A percentile compares a stretch with the other conserved stretches of the same genome.
These are phyloP conservation scores for Amanita rubescens DNA, from an alignment of 768 basidiomycete genomes.

Conservation along the genomic window DNA sequence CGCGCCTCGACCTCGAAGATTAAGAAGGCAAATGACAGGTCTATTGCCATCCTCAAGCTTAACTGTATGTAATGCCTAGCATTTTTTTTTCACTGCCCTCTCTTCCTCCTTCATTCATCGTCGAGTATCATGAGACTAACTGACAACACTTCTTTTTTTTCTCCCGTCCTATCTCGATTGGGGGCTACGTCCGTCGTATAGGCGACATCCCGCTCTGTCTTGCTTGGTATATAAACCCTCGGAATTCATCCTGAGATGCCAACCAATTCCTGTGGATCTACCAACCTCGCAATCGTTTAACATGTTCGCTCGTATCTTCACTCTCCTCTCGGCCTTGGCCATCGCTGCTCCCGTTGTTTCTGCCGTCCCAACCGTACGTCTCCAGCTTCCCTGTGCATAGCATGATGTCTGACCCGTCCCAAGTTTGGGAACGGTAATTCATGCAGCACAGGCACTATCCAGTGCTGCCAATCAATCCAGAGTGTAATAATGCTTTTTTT, in stretches of 20 bases:
- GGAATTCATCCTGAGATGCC: neutral
- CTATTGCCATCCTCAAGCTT: neutral
- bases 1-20: neutral
- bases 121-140: neutral
- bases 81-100: neutral
- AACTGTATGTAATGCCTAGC: conserved; percentile 2
- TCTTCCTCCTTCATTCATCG: conserved; percentile 3
- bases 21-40: neutral
- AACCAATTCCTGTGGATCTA: neutral
- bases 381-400: too few relatives aligned
- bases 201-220: neutral
- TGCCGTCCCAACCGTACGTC: neutral
- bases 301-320: conserved; percentile 13
- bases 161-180: neutral
- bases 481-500: conserved; percentile 8
- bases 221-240: neutral
- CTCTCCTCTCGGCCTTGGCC: conserved; percentile 9
- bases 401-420: neutral
- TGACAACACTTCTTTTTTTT: neutral
- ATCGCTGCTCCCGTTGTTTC: conserved; percentile 20
- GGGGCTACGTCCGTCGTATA: neutral
- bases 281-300: neutral
- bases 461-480: conserved; percentile 18
- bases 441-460: conserved; percentile 16
- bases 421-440: conserved; percentile 11